Conservation (phyloP, 768 basidiomycete species). For the Boletus rubescentipes region DNA sequence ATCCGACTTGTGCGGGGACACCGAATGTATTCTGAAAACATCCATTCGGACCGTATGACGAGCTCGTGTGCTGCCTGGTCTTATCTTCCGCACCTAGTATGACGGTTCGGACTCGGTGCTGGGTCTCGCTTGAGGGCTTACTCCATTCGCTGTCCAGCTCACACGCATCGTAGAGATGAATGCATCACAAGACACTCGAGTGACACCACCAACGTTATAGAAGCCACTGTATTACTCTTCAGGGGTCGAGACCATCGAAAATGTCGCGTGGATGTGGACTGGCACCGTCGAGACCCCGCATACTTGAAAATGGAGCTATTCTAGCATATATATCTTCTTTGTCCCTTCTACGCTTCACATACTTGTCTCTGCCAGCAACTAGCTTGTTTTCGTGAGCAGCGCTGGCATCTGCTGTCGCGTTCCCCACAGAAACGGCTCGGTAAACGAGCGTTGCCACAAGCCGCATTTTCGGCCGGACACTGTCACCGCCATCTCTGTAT, state of each 20-base stretch:
- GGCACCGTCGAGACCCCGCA: slow-evolving; percentile 32
- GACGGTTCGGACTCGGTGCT: background rate
- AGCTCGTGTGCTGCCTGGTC: slow-evolving; percentile 8
- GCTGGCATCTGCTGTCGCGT: slow-evolving; percentile 17
- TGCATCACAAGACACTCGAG: slow-evolving; percentile 25
- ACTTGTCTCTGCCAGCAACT: slow-evolving; percentile 1
- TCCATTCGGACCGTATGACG: background rate
- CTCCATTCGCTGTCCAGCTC: slow-evolving; percentile 6
- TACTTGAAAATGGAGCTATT: slow-evolving; percentile 16
- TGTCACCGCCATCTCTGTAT: slow-evolving; percentile 14
- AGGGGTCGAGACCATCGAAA: slow-evolving; percentile 18
- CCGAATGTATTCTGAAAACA: background rate
- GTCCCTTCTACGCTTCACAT: slow-evolving; percentile 4
- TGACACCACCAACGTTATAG: slow-evolving; percentile 26
- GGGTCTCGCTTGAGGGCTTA: background rate
- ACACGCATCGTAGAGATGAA: slow-evolving; percentile 18
- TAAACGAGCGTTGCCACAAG: slow-evolving; percentile 30
- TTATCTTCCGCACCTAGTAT: slow-evolving; percentile 9
- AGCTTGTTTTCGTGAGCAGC: slow-evolving; percentile 5
- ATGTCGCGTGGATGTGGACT: slow-evolving; percentile 22
- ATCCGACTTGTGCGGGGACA: background rate
- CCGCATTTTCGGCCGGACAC: slow-evolving; percentile 19
- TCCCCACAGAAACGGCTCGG: slow-evolving; percentile 30
- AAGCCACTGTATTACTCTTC: slow-evolving; percentile 27
- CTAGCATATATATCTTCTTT: slow-evolving; percentile 21